Conservation (phyloP, 768 basidiomycete genomes). For the Clathrus columnatus region DNA sequence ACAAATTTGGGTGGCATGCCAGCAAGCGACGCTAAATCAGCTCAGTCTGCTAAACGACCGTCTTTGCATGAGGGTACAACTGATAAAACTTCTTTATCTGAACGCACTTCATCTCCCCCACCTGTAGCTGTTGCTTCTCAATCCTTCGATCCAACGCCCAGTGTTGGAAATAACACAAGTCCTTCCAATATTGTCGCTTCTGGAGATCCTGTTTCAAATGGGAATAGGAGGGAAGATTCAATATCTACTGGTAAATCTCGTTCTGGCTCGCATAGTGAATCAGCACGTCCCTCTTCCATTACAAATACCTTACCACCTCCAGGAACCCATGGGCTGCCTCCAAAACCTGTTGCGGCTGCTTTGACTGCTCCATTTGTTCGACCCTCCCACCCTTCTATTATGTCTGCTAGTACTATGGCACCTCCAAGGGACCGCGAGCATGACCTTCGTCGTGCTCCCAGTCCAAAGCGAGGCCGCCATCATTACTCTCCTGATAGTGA, state of each 20-base stretch:
- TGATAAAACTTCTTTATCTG: not conserved
- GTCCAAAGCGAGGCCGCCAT: not conserved
- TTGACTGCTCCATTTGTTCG: conserved; percentile 3
- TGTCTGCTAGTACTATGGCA: conserved; percentile 10
- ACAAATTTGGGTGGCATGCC: conserved; percentile 18
- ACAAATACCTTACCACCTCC: not conserved
- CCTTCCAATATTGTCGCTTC: not conserved
- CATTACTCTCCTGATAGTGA: conserved; percentile 6
- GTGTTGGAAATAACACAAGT: not conserved
- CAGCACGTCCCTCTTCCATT: conserved; percentile 1
- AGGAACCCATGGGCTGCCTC: conserved; percentile 5
- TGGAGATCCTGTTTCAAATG: not conserved
- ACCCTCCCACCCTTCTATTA: conserved; percentile 11
- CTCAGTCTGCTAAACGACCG: not conserved
- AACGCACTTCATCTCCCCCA: not conserved
- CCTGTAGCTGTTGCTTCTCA: not conserved
- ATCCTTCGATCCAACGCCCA: not conserved
- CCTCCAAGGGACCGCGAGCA: conserved; percentile 4
- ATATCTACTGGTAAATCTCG: not conserved
- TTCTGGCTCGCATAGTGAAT: not conserved
- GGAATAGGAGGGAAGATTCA: not conserved
- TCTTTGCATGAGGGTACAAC: not conserved
- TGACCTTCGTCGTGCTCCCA: not conserved
- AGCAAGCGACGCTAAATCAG: not conserved
- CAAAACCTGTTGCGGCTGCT: conserved; percentile 5